phyloP scores from a whole-genome alignment of 495 filamentous ascomycete species.

The Penicillium roqueforti region DNA sequence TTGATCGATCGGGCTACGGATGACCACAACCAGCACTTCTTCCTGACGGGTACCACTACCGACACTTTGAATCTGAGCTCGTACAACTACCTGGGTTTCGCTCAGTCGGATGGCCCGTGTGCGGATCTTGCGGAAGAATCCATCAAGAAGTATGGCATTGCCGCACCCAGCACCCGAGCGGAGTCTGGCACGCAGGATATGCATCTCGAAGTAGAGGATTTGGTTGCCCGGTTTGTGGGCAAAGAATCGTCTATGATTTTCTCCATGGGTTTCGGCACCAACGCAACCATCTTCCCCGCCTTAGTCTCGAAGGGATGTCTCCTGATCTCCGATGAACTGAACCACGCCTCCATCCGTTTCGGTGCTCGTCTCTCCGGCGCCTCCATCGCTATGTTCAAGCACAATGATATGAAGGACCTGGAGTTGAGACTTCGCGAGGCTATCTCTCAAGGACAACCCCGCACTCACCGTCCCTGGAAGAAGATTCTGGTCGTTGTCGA shows the following conservation, averaged over 20 bases:
- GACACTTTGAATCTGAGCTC: conserved; percentile 98
- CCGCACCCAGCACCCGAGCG: conserved; percentile 69
- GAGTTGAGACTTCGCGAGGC: conserved; percentile 81
- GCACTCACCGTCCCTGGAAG: conserved; percentile 96
- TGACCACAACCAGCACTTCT: conserved; percentile 84
- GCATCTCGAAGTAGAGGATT: conserved; percentile 78
- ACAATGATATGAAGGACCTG: conserved; percentile 89
- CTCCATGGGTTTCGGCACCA: conserved; percentile 97
- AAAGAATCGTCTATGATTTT: conserved; percentile 95
- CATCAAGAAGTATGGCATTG: conserved; percentile 79
- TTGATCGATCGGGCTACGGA: conserved; percentile 81
- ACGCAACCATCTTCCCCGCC: conserved; percentile 84
- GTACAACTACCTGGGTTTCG: conserved; percentile 98
- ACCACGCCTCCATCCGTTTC: conserved; percentile 95
- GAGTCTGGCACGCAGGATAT: conserved; percentile 88
- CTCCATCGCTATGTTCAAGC: conserved; percentile 92
- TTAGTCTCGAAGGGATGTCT: conserved; percentile 88
- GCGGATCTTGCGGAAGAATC: conserved; percentile 87
- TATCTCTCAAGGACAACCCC: conserved; percentile 93
- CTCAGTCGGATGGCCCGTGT: conserved; percentile 95
- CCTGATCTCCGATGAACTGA: conserved; percentile 93
- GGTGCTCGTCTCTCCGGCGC: conserved; percentile 91
- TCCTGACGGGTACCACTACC: conserved; percentile 83
- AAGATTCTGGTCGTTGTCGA: conserved; percentile 97
- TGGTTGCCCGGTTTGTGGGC: conserved; percentile 86